Percentiles rank a stretch among this genome's conserved stretches.
phyloP scores from a whole-genome alignment of 2,329 filamentous ascomycete species.

The Aspergillus vadensis region DNA sequence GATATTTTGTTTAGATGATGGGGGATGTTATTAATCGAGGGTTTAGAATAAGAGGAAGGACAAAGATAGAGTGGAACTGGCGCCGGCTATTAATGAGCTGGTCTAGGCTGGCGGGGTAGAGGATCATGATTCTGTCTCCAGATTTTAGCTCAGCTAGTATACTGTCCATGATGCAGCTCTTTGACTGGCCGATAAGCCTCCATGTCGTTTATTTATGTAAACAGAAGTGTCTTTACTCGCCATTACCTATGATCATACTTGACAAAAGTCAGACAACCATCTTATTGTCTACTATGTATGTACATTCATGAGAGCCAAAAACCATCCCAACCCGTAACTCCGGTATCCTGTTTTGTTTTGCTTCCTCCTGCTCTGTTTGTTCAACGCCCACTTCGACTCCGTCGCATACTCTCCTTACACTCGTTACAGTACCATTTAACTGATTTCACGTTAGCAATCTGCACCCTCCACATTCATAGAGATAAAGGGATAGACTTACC shows the following conservation, averaged over 20 bases:
- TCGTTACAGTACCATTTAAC: slow-evolving; percentile 83
- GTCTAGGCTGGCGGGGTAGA: too few species aligned
- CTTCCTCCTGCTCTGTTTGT: too few species aligned
- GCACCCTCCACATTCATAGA: background rate
- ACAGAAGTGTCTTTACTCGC: too few species aligned
- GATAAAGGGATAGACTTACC: slow-evolving; percentile 54
- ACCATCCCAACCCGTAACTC: background rate
- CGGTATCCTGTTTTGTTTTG: background rate
- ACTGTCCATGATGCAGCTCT: too few species aligned
- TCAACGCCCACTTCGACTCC: slow-evolving; percentile 49
- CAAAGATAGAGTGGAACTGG: too few species aligned
- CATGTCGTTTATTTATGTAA: too few species aligned
- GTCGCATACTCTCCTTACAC: slow-evolving; percentile 68
- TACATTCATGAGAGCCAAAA: background rate
- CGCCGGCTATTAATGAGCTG: too few species aligned
- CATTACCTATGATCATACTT: too few species aligned
- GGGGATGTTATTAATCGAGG: background rate
- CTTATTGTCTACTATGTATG: background rate
- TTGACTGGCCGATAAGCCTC: too few species aligned
- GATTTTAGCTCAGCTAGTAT: too few species aligned
- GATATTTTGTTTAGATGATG: background rate
- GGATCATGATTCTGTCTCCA: too few species aligned
- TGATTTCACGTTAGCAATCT: slow-evolving; percentile 39
- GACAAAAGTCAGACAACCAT: background rate
- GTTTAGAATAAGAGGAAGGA: background rate